Evolutionary conservation across 73 alveolate genomes (phyloP).

Genomic region (Paramecium biaurelia): DNA sequence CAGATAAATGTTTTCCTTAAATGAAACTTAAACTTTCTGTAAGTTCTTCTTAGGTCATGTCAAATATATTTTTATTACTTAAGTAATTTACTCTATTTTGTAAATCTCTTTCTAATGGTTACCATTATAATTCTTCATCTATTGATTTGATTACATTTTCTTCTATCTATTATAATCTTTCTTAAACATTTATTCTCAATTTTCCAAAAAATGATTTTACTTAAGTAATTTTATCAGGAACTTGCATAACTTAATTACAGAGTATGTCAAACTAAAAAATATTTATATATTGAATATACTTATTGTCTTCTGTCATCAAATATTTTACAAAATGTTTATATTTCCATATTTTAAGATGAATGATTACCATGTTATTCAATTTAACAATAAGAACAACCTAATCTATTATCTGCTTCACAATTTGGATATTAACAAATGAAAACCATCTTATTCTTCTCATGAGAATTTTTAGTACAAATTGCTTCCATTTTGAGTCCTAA

Average conservation of each 20-base stretch:
- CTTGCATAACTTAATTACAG: neutral
- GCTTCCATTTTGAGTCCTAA: constrained; percentile 46
- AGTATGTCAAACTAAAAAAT: neutral
- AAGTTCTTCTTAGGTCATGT: constrained; percentile 4
- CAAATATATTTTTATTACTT: constrained; percentile 8
- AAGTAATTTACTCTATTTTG: neutral
- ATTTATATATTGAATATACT: neutral
- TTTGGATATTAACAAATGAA: neutral
- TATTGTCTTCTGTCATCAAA: constrained; percentile 13
- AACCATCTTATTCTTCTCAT: constrained; percentile 45
- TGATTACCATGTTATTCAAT: constrained; percentile 30
- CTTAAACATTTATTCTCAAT: neutral
- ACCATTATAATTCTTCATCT: neutral
- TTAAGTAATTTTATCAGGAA: neutral
- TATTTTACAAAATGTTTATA: neutral
- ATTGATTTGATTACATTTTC: neutral
- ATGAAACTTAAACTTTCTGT: neutral
- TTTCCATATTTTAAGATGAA: constrained; percentile 14
- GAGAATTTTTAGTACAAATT: neutral
- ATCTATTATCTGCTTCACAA: constrained; percentile 30
- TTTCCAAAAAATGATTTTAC: neutral
- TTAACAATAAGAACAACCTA: constrained; percentile 49
- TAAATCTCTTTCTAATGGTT: constrained; percentile 2
- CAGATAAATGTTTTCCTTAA: neutral
- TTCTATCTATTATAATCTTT: neutral